phyloP scores from a whole-genome alignment of 805 yeast genomes.

The Teunomyces atbi region DNA sequence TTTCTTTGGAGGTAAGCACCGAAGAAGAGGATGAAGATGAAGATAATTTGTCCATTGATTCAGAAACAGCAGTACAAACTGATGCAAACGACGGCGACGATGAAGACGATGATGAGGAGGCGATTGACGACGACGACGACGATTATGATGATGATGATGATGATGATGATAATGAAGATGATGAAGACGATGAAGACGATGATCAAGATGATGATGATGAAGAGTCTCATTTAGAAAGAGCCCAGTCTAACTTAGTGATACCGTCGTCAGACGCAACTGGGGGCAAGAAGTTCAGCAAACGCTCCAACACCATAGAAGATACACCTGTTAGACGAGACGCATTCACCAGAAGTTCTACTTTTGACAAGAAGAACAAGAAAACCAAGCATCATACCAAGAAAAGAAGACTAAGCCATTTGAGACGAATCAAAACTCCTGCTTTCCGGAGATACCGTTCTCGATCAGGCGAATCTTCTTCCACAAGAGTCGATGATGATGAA shows the following conservation, averaged over 20 bases:
- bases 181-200: slow-evolving; percentile 13
- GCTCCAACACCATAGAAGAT: slow-evolving; percentile 51
- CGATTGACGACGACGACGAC: slow-evolving; percentile 17
- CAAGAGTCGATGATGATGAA: slow-evolving; percentile 13
- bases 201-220: slow-evolving; percentile 6
- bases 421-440: slow-evolving; percentile 11
- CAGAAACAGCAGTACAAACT: slow-evolving; percentile 4
- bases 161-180: slow-evolving; percentile 10
- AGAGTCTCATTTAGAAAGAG: slow-evolving; percentile 15
- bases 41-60: slow-evolving; percentile 11
- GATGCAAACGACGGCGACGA: slow-evolving; percentile 11
- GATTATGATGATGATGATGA: slow-evolving; percentile 15
- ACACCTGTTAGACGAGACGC: slow-evolving; percentile 14
- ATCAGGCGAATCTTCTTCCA: slow-evolving; percentile 11
- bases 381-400: slow-evolving; percentile 3
- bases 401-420: slow-evolving; percentile 7
- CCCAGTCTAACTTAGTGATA: slow-evolving; percentile 33
- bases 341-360: slow-evolving; percentile 43
- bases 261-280: slow-evolving; percentile 33
- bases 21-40: slow-evolving; percentile 8
- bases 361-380: slow-evolving; percentile 36
- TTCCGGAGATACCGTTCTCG: slow-evolving; percentile 9
- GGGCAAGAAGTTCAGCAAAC: slow-evolving; percentile 35
- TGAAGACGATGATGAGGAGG: slow-evolving; percentile 15
- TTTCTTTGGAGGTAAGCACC: not conserved